Conservation (phyloP, 345 rosid genomes). For the Camelina laxa region DNA sequence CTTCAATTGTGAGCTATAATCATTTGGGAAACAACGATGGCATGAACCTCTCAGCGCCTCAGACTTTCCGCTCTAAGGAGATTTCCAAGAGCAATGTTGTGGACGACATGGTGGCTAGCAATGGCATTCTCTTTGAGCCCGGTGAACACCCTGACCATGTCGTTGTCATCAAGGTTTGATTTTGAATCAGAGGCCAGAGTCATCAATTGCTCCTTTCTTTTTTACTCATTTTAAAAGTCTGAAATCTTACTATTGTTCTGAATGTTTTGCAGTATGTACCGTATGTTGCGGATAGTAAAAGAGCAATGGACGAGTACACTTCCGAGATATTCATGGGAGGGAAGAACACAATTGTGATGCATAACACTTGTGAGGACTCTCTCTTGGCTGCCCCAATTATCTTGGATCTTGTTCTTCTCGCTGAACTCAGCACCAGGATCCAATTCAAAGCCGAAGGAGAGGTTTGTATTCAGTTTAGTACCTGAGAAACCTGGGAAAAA, state of each 20-base stretch:
- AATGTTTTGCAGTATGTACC: conserved; percentile 73
- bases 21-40: conserved; percentile 97
- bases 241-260: background rate
- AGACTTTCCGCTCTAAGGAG: conserved; percentile 94
- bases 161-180: conserved; percentile 90
- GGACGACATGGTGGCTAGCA: conserved; percentile 97
- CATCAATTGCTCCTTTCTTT: background rate
- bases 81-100: conserved; percentile 97
- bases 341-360: conserved; percentile 83
- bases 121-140: conserved; percentile 84
- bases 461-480: conserved; percentile 50
- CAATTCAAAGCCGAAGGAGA: conserved; percentile 91
- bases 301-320: conserved; percentile 99
- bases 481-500: background rate
- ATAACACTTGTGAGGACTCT: conserved; percentile 96
- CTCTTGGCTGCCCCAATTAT: conserved; percentile 98
- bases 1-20: conserved; percentile 97
- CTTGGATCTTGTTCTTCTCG: conserved; percentile 93
- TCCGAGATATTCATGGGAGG: conserved; percentile 99
- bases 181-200: background rate
- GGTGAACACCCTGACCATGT: conserved; percentile 99
- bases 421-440: conserved; percentile 94
- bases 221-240: background rate
- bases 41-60: conserved; percentile 97
- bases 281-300: conserved; percentile 90